Evolutionary conservation across 495 filamentous ascomycete species (phyloP), one percentile per base, ranked within the genome.

Genomic region (Copromyces sp.): DNA sequence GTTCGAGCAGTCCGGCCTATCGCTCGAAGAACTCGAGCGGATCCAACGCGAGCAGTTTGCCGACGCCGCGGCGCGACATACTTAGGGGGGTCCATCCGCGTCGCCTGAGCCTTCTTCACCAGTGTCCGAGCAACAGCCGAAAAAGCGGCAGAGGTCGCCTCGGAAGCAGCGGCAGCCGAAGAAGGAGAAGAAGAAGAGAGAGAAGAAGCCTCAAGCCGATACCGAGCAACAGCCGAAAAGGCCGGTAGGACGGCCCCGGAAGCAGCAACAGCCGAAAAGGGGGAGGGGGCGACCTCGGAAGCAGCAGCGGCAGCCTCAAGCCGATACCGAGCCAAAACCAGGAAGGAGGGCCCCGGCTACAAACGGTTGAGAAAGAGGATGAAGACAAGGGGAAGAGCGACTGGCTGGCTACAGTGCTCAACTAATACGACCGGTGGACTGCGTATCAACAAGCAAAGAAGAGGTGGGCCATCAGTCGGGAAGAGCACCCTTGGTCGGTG

Each of bases 31-130:
- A 81, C 87, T 99, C 29, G 86, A 97, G 59, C 88, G 90, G 14
- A 88, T 97, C 74, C 95, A 99, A 78, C 89, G 94, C 83, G 93
- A 95, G 79, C 88, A 97, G 77, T 99, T 99, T 80, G 88, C 90
- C 40, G 90, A 89, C 38, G 96, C 95, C 1, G 82, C 83, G 16
- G 81, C 83, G 71, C 77, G 86, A 73, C 86, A 88, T 71, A 80
- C 77, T 39, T 84, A 73, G 68, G 37, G 7, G 24, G 68, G 6
- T 4, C 0, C 20, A 17, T 17, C 32, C 53, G 53, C 29, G 53
- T 35, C 29, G 29, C 53, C 24, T 53, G 45, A 12, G 45, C 11
- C 20, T 24, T 37, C 35, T 37, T 12, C 11, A 53, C 20, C 9
- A 53, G 20, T 53, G 45, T 8, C 53, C 24, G 24, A 61, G 53